Conservation (phyloP, 129 eudicot species). For the Chrysanthemum seticuspe region DNA sequence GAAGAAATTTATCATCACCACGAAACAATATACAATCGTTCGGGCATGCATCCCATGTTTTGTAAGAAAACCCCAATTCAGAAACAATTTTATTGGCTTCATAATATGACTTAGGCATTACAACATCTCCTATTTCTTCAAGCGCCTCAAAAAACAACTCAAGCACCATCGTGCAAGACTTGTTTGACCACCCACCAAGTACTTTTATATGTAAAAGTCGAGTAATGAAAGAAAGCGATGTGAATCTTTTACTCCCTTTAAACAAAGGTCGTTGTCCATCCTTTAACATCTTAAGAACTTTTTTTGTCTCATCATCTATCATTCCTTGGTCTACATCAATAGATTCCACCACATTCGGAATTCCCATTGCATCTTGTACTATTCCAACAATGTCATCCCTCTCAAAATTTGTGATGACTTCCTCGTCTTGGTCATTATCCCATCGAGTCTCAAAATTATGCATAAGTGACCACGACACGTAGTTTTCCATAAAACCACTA, state of each 20-base stretch:
- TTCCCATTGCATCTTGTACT: background rate
- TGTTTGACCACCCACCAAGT: slow-evolving; percentile 9
- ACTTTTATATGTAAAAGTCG: background rate
- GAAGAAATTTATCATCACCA: too few species aligned
- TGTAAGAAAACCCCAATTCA: too few species aligned
- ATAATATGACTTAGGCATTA: background rate
- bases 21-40: background rate
- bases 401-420: background rate
- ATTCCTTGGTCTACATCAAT: background rate
- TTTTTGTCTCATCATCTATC: background rate
- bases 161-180: slow-evolving; percentile 2
- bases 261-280: too few species aligned
- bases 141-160: background rate
- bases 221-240: too few species aligned
- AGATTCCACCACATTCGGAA: background rate
- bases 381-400: slow-evolving; percentile 13
- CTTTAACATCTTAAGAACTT: background rate
- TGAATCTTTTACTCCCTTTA: too few species aligned
- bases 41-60: slow-evolving; percentile 16
- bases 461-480: too few species aligned
- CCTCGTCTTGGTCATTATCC: background rate
- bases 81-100: background rate
- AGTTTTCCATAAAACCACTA: too few species aligned
- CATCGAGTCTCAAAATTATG: background rate
- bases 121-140: slow-evolving; percentile 9